Evolutionary conservation across 2,329 filamentous ascomycete genomes (phyloP), one percentile per base, ranked within the genome.

Genomic region (Zymoseptoria pseudotritici): DNA sequence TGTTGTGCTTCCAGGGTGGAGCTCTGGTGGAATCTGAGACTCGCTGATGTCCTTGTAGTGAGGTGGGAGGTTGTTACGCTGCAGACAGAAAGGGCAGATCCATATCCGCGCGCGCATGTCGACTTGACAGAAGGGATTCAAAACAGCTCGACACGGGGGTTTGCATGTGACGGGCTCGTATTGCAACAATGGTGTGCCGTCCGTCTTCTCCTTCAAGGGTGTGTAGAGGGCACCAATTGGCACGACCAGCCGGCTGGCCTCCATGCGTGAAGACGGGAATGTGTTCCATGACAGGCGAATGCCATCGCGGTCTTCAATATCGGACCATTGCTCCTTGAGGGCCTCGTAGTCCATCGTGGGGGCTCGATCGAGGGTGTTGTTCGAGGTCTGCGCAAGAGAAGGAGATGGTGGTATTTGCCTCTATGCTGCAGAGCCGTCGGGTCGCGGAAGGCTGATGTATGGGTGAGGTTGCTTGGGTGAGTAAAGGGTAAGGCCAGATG

Each of bases 151-250:
- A 77, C 94, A 99, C 63, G 94, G 94, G 74, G 89, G 85, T 78
- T 97, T 97, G 86, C 94, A 99, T 63, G 90, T 92, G 50, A 99
- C 91, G 19, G 94, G 94, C 77, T 97, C 93, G 77, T 97, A 97
- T 74, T 95, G 90, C 57, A 99, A 83, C 64, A 96, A 79, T 58
- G 92, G 91, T 22, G 90, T 90, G 54, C 65, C 69, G 65, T 96
- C 89, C 21, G 88, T 86, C 79, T 95, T 95, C 79, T 97, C 93
- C 78, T 97, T 97, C 70, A 97, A 79, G 4, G 93, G 92, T 2
- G 93, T 99, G 77, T 97, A 97, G 54, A 97, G 83, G 67, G 91
- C 92, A 74, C 92, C 94, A 71, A 99, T 97, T 62, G 94, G 94
- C 42, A 97, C 94, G 17, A 73, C 70, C 57, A 73, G 69, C 29